phyloP scores from a whole-genome alignment of 2,329 filamentous ascomycete species.

The Exophiala phaeomuriformis region DNA sequence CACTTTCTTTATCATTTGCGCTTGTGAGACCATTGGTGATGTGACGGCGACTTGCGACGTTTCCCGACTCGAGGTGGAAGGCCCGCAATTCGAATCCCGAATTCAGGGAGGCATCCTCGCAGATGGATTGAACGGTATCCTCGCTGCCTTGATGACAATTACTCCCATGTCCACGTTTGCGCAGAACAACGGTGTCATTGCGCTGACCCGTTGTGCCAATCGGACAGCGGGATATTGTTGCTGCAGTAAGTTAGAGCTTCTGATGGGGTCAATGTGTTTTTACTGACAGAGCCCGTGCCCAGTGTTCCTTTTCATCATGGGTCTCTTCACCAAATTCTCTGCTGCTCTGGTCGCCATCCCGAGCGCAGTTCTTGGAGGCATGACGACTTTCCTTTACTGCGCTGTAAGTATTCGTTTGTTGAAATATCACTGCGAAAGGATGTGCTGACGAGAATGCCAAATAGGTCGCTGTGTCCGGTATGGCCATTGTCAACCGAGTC shows the following conservation, averaged over 20 bases:
- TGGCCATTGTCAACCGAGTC: slow-evolving; percentile 57
- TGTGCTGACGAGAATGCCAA: background rate
- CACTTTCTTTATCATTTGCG: slow-evolving; percentile 52
- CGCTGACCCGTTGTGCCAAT: slow-evolving; percentile 60
- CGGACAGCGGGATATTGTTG: slow-evolving; percentile 60
- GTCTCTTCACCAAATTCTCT: slow-evolving; percentile 63
- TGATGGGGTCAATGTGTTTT: background rate
- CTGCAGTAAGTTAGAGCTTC: slow-evolving; percentile 33
- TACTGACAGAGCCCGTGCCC: slow-evolving; percentile 4
- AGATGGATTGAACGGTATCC: slow-evolving; percentile 58
- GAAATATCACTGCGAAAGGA: background rate
- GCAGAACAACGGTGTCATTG: slow-evolving; percentile 63
- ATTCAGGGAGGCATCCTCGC: slow-evolving; percentile 63
- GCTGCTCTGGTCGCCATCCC: slow-evolving; percentile 62
- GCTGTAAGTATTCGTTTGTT: slow-evolving; percentile 40
- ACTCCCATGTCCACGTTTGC: slow-evolving; percentile 63
- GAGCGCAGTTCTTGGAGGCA: slow-evolving; percentile 39
- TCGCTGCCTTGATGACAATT: slow-evolving; percentile 59
- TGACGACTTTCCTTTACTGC: slow-evolving; percentile 59
- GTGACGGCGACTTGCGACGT: slow-evolving; percentile 64
- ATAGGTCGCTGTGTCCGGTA: slow-evolving; percentile 50
- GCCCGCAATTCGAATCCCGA: slow-evolving; percentile 57
- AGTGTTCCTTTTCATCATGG: slow-evolving; percentile 61
- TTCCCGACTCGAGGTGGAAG: slow-evolving; percentile 57
- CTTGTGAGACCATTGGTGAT: slow-evolving; percentile 62